Evolutionary conservation across 192 early-diverging fungal genomes (phyloP), one percentile per base, ranked within the genome.

Genomic region (Rhizophagus clarus): DNA sequence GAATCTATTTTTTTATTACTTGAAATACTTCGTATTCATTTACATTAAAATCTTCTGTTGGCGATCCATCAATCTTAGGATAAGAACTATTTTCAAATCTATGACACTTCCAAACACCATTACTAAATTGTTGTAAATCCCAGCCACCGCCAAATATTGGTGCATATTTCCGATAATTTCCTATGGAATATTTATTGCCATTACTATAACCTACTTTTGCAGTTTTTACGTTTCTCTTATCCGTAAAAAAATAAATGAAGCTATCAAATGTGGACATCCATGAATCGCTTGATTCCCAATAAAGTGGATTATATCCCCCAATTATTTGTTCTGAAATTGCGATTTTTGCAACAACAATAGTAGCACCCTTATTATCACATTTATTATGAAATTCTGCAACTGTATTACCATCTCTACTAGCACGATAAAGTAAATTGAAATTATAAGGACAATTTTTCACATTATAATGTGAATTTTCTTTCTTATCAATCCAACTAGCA

Each of bases 251-350:
- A 15, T 14, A 51, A 17, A 51, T 17, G 17, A 51, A 51, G 17
- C 49, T 51, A 2, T 51, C 49, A 17, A 4, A 17, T 14, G 14
- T 51, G 17, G 3, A 12, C 17, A 17, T 51, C 1, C 4, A 1
- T 1, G 2, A 1, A 51, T 2, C 2, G 17, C 3, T 17, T 51
- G 49, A 51, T 4, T 31, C 63, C 63, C 63, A 66, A 5, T 24
- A 0, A 17, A 42, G 3, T 24, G 71, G 71, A 72, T 72, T 72
- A 45, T 72, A 72, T 72, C 70, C 70, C 0, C 70, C 70, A 9
- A 72, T 9, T 20, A 72, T 72, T 40, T 72, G 31, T 40, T 10
- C 17, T 31, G 1, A 31, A 37, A 45, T n/a, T n/a, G 1, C 2
- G 11, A 72, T 15, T 72, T 72, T 72, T 1, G 22, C 37, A 9